phyloP scores from a whole-genome alignment of 176 grass and related monocot species.

The Ensete ventricosum region DNA sequence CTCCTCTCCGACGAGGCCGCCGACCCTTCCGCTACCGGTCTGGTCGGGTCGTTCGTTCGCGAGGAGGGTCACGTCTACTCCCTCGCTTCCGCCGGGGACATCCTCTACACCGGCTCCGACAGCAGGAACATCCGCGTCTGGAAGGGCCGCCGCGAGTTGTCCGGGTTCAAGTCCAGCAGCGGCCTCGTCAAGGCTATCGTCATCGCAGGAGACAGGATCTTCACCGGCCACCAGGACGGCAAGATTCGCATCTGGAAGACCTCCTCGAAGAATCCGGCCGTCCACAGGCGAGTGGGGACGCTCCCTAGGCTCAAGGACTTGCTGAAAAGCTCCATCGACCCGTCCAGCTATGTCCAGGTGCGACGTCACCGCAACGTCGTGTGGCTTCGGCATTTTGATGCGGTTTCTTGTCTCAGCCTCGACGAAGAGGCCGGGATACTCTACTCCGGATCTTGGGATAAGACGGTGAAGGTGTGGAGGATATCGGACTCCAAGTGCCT shows the following conservation, averaged over 20 bases:
- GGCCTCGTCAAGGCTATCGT: slow-evolving; percentile 19
- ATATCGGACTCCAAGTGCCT: slow-evolving; percentile 16
- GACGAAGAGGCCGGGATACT: slow-evolving; percentile 14
- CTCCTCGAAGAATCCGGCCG: background rate
- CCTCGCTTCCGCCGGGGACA: slow-evolving; percentile 6
- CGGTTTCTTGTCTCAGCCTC: slow-evolving; percentile 17
- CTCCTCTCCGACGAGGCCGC: background rate
- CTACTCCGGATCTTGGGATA: slow-evolving; percentile 17
- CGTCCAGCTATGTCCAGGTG: slow-evolving; percentile 21
- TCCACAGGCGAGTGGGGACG: slow-evolving; percentile 4
- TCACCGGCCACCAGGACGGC: slow-evolving; percentile 16
- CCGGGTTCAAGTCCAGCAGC: slow-evolving; percentile 20
- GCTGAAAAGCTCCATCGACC: slow-evolving; percentile 9
- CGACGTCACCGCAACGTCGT: slow-evolving; percentile 9
- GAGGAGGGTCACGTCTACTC: slow-evolving; percentile 23
- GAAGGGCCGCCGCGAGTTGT: slow-evolving; percentile 9
- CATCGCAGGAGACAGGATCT: slow-evolving; percentile 8
- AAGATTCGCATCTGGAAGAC: slow-evolving; percentile 19
- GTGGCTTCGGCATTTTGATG: slow-evolving; percentile 20
- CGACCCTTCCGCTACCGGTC: slow-evolving; percentile 2
- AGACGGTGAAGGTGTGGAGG: slow-evolving; percentile 13
- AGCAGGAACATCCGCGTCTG: slow-evolving; percentile 18
- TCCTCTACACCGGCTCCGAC: slow-evolving; percentile 16
- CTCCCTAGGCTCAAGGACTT: slow-evolving; percentile 16
- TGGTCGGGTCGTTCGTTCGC: slow-evolving; percentile 15